Base-by-base conservation (phyloP, 768 basidiomycete species). In the Amanita phalloides region DNA sequence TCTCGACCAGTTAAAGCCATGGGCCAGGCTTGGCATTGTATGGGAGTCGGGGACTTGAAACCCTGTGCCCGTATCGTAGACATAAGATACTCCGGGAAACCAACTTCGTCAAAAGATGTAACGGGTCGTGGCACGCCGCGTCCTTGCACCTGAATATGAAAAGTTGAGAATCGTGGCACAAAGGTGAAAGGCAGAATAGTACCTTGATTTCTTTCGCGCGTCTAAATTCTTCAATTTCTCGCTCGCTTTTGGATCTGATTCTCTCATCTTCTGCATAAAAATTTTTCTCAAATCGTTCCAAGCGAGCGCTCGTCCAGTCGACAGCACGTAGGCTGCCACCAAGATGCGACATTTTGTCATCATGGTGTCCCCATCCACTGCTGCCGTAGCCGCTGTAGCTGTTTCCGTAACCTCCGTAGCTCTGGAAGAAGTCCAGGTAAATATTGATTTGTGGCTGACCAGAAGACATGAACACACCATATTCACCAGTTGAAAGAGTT, bases 1-100 rank as follows among this genome's bases (percentile, higher is more conserved):
- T 99, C 95, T 55, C 91, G 78, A 50, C 95, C 95, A 45, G 79
- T 90, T 26, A 97, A 74, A 3, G 96, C 95, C 93, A 98, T 98
- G 0, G 96, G 96, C 96, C 96, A 99, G 14, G 94, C 88, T 66
- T 99, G 96, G 63, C 95, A 96, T 64, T 99, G 96, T 62, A 99
- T 98, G 45, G 96, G 85, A 6, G 95, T 93, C 0, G 96, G 96
- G 1, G 77, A 65, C 26, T 81, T 67, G 71, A 99, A 99, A 30
- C 96, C 96, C 70, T 96, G 92, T 8, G 90, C 89, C 54, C 79
- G 85, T 66, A 99, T 94, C 47, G 95, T 90, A 48, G 80, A 70
- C 84, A 97, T 83, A 55, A 99, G 79, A 68, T 98, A 98, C 60
- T 95, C 91, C 8, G 96, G 96, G 70, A 98, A 97, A 45, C 87